Conservation (phyloP, 106 monocot species). For the Dendrobium huoshanense region DNA sequence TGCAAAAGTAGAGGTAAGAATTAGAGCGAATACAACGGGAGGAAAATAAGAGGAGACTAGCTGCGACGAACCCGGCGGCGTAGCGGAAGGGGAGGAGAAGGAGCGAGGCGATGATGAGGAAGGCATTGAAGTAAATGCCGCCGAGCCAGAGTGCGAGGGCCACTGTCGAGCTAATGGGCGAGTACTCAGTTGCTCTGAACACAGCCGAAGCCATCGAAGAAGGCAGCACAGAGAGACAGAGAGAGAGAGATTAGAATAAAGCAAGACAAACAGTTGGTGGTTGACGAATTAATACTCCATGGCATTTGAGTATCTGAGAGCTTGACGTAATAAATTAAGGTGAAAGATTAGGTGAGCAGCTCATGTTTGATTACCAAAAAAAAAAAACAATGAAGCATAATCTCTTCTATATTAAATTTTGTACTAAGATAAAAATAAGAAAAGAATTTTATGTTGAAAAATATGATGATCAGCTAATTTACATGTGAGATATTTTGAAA, state of each 20-base stretch:
- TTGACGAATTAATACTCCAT: neutral
- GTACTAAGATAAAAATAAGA: no score
- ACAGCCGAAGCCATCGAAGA: neutral
- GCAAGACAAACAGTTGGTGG: neutral
- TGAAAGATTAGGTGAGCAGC: neutral
- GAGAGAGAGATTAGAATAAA: no score
- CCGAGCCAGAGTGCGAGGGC: neutral
- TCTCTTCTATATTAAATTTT: no score
- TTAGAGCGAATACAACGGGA: neutral
- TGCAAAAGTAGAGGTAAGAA: slow-evolving; percentile 9
- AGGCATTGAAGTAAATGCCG: neutral
- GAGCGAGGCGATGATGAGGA: neutral
- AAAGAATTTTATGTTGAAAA: no score
- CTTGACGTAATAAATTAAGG: neutral
- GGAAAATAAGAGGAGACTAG: neutral
- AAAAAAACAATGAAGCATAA: no score
- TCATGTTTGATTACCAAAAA: no score
- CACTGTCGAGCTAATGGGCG: neutral
- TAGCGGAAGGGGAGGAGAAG: slow-evolving; percentile 38
- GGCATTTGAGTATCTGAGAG: neutral
- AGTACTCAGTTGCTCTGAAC: neutral
- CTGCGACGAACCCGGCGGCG: slow-evolving; percentile 17
- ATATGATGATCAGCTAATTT: no score
- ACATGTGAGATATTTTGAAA: no score
- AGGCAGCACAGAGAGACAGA: neutral